Base-by-base conservation (phyloP, 208 protist species). In the Leishmania arabica region DNA sequence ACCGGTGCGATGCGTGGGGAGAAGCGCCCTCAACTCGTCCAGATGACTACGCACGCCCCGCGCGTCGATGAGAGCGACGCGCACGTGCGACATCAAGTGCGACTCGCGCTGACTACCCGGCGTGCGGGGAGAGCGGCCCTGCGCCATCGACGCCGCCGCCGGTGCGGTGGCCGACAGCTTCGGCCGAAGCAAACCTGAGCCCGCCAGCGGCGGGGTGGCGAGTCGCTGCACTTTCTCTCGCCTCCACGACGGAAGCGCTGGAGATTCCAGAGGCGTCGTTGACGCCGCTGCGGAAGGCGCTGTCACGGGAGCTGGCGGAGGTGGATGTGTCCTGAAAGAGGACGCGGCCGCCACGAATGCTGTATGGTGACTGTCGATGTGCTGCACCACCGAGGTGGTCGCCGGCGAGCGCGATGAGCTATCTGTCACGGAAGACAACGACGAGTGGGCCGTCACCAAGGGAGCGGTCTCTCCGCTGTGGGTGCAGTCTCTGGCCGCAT, bases 61-160 rank as follows among this genome's bases (percentile, higher is more conserved):
- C 0, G 77, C 77, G 37, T 85, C 82, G 49, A 75, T 82, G 51
- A 85, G 58, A 15, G 82, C 82, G 17, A 85, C 73, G 17, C 82
- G 82, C 11, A 85, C 60, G 11, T 71, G 82, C 34, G 79, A 68
- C 27, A 82, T 15, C 31, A 85, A 27, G 34, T 49, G 24, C 24
- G 76, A 34, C 76, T 73, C 81, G 27, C 62, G 82, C 9, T 64
- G 71, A 24, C 58, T 75, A 47, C 73, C 60, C 49, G 82, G 77
- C n/a, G 82, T 85, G 3, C 45, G 77, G 34, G 77, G 62, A 58
- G 77, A 51, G 56, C 56, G 37, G 21, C 74, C 72, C 24, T 47
- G 42, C n/a, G 21, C 21, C 3, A 19, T 27, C 72, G 19, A 42
- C 72, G 51, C 9, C 34, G 47, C 24, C 17, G 72, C 51, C 72